Conservation (phyloP, 2,329 filamentous ascomycete genomes). For the Cordyceps fumosorosea region DNA sequence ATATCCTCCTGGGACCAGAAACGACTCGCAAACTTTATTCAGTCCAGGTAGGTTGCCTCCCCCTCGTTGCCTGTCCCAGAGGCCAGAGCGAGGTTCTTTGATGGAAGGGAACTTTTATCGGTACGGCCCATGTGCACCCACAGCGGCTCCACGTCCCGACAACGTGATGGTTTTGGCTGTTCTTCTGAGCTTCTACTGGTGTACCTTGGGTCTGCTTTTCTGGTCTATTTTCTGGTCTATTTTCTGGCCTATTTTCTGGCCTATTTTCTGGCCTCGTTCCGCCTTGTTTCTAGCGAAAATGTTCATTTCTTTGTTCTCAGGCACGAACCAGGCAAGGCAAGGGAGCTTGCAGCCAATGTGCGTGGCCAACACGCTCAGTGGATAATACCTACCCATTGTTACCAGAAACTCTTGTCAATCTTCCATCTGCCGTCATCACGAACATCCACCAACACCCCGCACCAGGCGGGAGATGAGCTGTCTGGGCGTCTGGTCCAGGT, state of each 20-base stretch:
- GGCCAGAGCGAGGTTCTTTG: no score
- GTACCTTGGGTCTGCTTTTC: background rate
- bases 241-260: background rate
- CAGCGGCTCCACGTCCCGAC: constrained; percentile 10
- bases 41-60: no score
- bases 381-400: background rate
- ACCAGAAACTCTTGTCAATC: background rate
- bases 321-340: no score
- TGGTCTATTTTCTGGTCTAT: background rate
- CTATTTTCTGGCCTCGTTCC: background rate
- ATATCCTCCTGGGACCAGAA: background rate
- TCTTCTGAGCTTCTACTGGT: background rate
- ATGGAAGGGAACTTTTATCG: background rate
- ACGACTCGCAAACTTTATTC: background rate
- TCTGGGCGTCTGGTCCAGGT: background rate
- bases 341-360: no score
- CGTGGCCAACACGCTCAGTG: no score
- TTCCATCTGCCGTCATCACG: background rate
- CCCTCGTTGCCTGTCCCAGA: no score
- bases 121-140: constrained; percentile 7
- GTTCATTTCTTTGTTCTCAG: no score
- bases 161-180: background rate
- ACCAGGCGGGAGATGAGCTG: background rate
- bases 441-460: background rate
- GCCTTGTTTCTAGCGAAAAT: background rate